Percentiles rank a stretch among this genome's conserved stretches.
These are phyloP conservation scores for Jackrogersella multiformis DNA, from an alignment of 495 filamentous ascomycete species.

Conservation along the genomic window DNA sequence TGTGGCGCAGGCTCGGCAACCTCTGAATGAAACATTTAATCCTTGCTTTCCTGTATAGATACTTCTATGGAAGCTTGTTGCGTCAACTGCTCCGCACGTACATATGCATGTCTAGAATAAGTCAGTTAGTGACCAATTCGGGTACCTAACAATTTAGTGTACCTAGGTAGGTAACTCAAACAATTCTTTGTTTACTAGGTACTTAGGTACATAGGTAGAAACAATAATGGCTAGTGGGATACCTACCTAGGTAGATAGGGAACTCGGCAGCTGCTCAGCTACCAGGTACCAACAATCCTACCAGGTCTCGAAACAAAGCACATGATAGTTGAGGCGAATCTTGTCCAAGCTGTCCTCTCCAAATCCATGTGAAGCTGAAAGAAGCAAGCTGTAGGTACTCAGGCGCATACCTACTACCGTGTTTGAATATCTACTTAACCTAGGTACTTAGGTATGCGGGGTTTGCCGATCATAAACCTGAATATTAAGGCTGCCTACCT, in stretches of 20 bases:
- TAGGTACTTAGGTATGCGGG: not conserved
- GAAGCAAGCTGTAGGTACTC: too few species aligned
- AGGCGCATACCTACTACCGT: constrained; percentile 1
- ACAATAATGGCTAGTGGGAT: not conserved
- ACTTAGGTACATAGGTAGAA: too few species aligned
- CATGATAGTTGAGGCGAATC: constrained; percentile 8
- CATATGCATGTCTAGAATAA: not conserved
- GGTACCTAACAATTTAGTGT: too few species aligned
- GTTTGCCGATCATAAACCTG: constrained; percentile 5
- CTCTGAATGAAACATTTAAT: constrained; percentile 5
- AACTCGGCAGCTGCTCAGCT: not conserved
- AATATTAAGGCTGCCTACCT: not conserved
- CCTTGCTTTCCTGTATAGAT: constrained; percentile 23
- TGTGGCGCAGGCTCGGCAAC: constrained; percentile 38
- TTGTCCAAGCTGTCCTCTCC: not conserved
- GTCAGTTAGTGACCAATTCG: too few species aligned
- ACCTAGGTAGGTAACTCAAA: too few species aligned
- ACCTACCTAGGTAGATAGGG: not conserved
- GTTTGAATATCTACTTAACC: not conserved
- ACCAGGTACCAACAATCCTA: not conserved
- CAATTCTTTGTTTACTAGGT: too few species aligned
- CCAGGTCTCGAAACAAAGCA: not conserved
- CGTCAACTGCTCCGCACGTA: constrained; percentile 1
- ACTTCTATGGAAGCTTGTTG: constrained; percentile 6
- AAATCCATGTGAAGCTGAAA: constrained; percentile 42